Evolutionary conservation across 2,329 filamentous ascomycete species (phyloP).

Genomic region (Colletotrichum australisinense): DNA sequence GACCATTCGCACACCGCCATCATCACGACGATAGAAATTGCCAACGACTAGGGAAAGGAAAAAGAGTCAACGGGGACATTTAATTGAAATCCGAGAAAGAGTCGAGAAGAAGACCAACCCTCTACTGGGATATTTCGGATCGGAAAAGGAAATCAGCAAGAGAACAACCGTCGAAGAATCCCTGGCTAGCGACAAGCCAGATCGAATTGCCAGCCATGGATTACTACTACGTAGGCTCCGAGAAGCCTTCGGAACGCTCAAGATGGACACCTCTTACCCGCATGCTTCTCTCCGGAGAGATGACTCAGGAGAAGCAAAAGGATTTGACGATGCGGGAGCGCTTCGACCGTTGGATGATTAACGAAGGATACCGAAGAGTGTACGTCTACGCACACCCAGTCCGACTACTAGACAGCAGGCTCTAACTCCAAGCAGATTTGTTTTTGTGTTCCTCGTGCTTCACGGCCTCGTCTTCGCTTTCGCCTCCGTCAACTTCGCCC

Average conservation of each 20-base stretch:
- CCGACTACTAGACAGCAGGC: not conserved
- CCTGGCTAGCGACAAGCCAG: constrained; percentile 30
- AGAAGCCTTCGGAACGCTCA: constrained; percentile 74
- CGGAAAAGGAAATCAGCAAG: constrained; percentile 21
- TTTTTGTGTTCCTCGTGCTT: constrained; percentile 78
- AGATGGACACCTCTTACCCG: constrained; percentile 86
- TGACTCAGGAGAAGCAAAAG: constrained; percentile 79
- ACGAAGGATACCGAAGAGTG: constrained; percentile 86
- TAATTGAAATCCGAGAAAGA: constrained; percentile 32
- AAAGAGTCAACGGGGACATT: not conserved
- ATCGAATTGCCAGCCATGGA: constrained; percentile 44
- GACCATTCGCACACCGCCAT: constrained; percentile 12
- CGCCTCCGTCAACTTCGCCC: constrained; percentile 81
- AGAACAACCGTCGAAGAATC: constrained; percentile 4
- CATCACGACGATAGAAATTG: not conserved
- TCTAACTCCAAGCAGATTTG: constrained; percentile 66
- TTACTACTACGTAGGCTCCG: constrained; percentile 46
- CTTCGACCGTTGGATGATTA: constrained; percentile 90
- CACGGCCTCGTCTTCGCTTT: constrained; percentile 84
- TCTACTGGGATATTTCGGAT: constrained; percentile 25
- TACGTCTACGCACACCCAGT: constrained; percentile 55
- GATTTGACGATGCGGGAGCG: constrained; percentile 76
- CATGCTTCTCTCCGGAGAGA: constrained; percentile 85
- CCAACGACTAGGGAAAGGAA: constrained; percentile 21
- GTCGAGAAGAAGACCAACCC: constrained; percentile 33